Evolutionary conservation across 495 filamentous ascomycete genomes (phyloP).

Genomic region (Annulohypoxylon stygium): DNA sequence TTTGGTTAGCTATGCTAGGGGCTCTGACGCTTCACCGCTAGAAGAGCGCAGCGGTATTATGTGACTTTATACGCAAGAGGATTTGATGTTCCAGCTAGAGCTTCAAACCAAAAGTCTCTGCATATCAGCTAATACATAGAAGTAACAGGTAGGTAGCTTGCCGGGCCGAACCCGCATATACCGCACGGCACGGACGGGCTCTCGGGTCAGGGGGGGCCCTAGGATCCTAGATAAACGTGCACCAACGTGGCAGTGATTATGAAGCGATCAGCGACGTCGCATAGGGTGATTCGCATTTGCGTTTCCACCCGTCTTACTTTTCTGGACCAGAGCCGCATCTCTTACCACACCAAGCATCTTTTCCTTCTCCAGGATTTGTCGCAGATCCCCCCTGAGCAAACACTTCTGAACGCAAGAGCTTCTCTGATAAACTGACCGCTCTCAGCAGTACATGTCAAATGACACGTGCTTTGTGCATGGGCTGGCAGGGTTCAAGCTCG

Average conservation of each 20-base stretch:
- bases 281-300: conserved; percentile 5
- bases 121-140: neutral
- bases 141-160: neutral
- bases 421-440: conserved; percentile 6
- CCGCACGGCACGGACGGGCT: neutral
- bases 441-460: neutral
- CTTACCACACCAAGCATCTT: neutral
- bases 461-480: neutral
- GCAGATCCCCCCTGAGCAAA: neutral
- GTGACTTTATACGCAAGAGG: conserved; percentile 12
- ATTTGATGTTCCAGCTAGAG: conserved; percentile 6
- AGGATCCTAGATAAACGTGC: neutral
- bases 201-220: neutral
- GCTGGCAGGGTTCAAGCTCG: conserved; percentile 1
- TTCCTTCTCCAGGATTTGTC: conserved; percentile 3
- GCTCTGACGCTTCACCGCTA: conserved; percentile 19
- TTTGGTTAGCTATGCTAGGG: neutral
- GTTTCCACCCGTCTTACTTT: neutral
- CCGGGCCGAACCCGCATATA: neutral
- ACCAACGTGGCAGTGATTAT: neutral
- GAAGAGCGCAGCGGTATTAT: conserved; percentile 5
- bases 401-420: neutral
- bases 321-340: conserved; percentile 9
- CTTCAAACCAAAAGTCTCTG: conserved; percentile 7
- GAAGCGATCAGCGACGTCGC: conserved; percentile 2